phyloP scores from a whole-genome alignment of 1,284 basidiomycete species.

The Pascua sp. region DNA sequence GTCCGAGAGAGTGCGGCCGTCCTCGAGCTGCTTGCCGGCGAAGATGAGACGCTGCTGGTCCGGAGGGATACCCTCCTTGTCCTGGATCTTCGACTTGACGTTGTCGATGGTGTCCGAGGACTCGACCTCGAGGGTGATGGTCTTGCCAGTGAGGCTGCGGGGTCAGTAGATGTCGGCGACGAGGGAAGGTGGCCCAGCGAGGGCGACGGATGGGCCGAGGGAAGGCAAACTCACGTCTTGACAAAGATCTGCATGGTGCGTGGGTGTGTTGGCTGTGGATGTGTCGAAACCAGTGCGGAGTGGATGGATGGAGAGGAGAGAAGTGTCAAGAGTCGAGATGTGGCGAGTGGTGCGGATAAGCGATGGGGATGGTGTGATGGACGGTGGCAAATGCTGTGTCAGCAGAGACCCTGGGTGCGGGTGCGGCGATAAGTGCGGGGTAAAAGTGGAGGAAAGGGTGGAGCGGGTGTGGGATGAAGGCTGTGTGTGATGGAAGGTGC shows the following conservation, averaged over 20 bases:
- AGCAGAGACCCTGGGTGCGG: no score
- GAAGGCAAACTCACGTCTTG: constrained; percentile 3
- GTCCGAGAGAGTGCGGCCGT: constrained; percentile 88
- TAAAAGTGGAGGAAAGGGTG: no score
- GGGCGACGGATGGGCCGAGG: constrained; percentile 13
- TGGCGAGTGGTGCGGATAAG: background rate
- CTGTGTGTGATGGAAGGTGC: background rate
- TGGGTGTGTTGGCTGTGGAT: background rate
- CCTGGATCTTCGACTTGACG: constrained; percentile 59
- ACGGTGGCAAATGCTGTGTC: background rate
- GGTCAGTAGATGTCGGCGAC: constrained; percentile 1
- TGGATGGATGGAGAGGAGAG: constrained; percentile 3
- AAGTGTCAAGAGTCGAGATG: background rate
- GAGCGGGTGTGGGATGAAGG: background rate
- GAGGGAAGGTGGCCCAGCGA: background rate
- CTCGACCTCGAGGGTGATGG: constrained; percentile 59
- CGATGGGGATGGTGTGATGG: background rate
- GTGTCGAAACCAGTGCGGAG: background rate
- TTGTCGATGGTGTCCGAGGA: constrained; percentile 61
- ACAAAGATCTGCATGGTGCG: constrained; percentile 15
- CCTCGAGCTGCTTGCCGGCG: constrained; percentile 92
- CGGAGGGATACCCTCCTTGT: constrained; percentile 72
- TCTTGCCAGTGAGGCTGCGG: constrained; percentile 59
- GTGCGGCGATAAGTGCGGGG: no score
- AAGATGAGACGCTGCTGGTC: constrained; percentile 94